A percentile compares a stretch with the other conserved stretches of the same genome.
Evolutionary conservation across 768 basidiomycete species (phyloP).

Genomic region (Obba rivulosa): DNA sequence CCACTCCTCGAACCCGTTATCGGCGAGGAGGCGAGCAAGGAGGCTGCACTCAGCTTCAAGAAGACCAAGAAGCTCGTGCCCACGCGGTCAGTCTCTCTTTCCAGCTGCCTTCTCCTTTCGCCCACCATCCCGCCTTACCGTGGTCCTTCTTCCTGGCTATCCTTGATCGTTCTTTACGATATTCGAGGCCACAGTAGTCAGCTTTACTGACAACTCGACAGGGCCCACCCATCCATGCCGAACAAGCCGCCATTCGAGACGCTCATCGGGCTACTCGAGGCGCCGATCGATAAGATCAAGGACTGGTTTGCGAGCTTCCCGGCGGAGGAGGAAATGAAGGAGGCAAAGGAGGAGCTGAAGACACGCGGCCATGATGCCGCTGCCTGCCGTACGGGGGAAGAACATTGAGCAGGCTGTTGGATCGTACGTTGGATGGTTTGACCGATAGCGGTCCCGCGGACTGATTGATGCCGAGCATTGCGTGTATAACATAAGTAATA

Average conservation of each 20-base stretch:
- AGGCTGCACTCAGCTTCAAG: conserved; percentile 44
- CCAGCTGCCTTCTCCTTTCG: background rate
- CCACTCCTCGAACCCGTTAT: conserved; percentile 47
- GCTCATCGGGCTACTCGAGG: conserved; percentile 44
- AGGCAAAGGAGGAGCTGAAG: conserved; percentile 28
- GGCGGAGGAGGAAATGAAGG: conserved; percentile 44
- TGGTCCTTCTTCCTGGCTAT: background rate
- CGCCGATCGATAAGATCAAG: conserved; percentile 55
- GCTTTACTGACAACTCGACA: conserved; percentile 16
- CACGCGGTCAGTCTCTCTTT: conserved; percentile 40
- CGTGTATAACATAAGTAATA: too few relatives aligned
- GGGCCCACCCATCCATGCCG: conserved; percentile 47
- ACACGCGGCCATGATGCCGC: conserved; percentile 23
- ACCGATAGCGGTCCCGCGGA: too few relatives aligned
- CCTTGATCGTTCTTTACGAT: too few relatives aligned
- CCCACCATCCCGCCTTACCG: background rate
- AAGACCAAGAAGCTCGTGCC: conserved; percentile 60
- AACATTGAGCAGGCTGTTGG: background rate
- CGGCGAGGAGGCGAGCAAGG: conserved; percentile 35
- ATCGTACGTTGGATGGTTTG: too few relatives aligned
- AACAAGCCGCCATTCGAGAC: conserved; percentile 61
- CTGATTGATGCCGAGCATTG: too few relatives aligned
- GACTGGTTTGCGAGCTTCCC: conserved; percentile 54
- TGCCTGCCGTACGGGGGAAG: conserved; percentile 11
- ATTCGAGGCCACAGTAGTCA: too few relatives aligned